Evolutionary conservation across 1,284 basidiomycete species (phyloP).

Genomic region (Baeospora myosura): DNA sequence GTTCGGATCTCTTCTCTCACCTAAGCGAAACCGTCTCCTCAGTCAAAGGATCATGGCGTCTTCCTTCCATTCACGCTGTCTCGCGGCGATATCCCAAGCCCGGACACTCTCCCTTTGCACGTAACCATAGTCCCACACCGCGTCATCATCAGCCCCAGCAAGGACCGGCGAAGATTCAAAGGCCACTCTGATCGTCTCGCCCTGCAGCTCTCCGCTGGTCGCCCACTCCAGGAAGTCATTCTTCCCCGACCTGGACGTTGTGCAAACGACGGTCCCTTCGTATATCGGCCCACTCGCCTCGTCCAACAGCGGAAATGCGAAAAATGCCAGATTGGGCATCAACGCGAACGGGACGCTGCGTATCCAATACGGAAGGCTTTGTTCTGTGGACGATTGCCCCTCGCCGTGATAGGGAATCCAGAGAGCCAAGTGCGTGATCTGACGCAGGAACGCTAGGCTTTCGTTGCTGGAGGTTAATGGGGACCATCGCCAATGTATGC

Average conservation of each 20-base stretch:
- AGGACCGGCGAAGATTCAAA: not conserved
- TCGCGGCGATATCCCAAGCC: conserved; percentile 1
- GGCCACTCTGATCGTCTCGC: not conserved
- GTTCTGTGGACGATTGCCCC: not conserved
- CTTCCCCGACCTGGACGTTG: not conserved
- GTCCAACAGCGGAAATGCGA: not conserved
- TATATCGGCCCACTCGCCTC: not conserved
- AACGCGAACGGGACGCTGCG: not conserved
- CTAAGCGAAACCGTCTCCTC: no score
- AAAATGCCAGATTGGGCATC: not conserved
- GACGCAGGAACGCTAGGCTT: conserved; percentile 25
- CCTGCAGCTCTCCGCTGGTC: not conserved
- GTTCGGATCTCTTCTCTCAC: no score
- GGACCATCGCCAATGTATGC: conserved; percentile 26
- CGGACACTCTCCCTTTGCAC: not conserved
- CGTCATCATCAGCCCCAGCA: not conserved
- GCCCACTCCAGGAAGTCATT: not conserved
- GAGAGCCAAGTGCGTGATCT: conserved; percentile 28
- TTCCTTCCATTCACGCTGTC: no score
- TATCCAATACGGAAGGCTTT: not conserved
- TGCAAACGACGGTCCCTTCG: not conserved
- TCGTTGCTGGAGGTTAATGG: conserved; percentile 23
- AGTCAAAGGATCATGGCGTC: no score
- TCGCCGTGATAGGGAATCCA: conserved; percentile 18
- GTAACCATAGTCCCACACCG: not conserved